Conservation (phyloP, 129 eudicot genomes). For the Cynara cardunculus region DNA sequence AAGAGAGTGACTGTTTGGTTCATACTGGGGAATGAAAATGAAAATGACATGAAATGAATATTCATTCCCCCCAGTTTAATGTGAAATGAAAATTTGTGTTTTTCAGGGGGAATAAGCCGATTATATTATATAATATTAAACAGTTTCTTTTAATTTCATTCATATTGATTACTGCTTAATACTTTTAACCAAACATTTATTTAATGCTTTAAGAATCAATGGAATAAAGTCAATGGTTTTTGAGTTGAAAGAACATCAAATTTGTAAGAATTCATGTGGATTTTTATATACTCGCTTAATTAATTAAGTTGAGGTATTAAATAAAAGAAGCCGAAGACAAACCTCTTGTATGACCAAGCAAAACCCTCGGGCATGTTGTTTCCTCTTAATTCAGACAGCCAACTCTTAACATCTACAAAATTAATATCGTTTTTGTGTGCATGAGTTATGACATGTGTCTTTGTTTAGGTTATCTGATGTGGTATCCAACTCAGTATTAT, state of each 20-base stretch:
- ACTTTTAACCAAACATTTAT: too few species aligned
- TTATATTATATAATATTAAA: too few species aligned
- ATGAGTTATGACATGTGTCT: background rate
- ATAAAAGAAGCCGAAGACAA: background rate
- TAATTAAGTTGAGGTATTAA: background rate
- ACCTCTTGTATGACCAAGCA: conserved; percentile 94
- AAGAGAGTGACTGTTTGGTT: too few species aligned
- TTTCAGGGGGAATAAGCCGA: too few species aligned
- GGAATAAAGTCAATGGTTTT: background rate
- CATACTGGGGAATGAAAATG: too few species aligned
- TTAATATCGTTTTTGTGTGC: background rate
- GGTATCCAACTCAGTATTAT: too few species aligned
- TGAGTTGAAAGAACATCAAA: background rate
- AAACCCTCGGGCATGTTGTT: conserved; percentile 64
- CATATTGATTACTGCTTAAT: too few species aligned
- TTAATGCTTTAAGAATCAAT: too few species aligned
- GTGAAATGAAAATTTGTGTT: too few species aligned
- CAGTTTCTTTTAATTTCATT: too few species aligned
- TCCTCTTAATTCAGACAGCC: conserved; percentile 74
- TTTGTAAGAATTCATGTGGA: background rate
- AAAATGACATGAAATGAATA: too few species aligned
- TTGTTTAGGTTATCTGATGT: background rate
- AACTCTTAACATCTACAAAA: conserved; percentile 46
- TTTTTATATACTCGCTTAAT: background rate
- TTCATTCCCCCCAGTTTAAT: too few species aligned